Conservation (phyloP, 148 eudicot genomes). For the Mesembryanthemum crystallinum region DNA sequence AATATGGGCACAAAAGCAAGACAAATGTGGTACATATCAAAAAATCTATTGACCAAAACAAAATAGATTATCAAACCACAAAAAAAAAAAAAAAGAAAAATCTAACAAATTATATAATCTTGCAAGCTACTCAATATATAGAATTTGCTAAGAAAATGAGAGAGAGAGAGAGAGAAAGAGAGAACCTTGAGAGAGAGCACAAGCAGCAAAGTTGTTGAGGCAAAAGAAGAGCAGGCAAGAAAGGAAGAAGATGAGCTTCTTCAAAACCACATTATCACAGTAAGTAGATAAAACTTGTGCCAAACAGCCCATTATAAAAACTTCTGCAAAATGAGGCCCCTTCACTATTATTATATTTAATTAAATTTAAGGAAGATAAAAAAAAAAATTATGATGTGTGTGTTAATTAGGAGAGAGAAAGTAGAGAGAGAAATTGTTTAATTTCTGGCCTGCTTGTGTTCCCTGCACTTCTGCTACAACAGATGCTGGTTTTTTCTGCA, state of each 20-base stretch:
- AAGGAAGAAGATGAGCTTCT: conserved; percentile 13
- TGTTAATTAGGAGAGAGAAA: conserved; percentile 8
- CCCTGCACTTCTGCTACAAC: not conserved
- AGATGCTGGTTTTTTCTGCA: not conserved
- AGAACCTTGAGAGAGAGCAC: conserved; percentile 37
- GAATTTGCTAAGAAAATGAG: no score
- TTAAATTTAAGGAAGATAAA: no score
- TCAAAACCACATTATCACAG: conserved; percentile 3
- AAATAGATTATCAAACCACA: no score
- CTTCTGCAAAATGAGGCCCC: conserved; percentile 8
- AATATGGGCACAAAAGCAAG: no score
- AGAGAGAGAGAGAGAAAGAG: conserved; percentile 8
- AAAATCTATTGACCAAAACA: not conserved
- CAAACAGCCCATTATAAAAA: conserved; percentile 2
- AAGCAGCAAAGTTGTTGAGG: conserved; percentile 30
- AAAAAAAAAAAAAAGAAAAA: no score
- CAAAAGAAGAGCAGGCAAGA: conserved; percentile 21
- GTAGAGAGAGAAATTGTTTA: not conserved
- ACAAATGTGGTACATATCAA: conserved; percentile 1
- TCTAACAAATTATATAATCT: no score
- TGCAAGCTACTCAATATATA: no score
- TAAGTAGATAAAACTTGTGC: not conserved
- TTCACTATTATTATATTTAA: not conserved
- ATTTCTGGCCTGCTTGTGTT: no score
- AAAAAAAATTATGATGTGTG: not conserved